Conservation (phyloP, 164 flowering plant species). For the Amborella trichopoda region DNA sequence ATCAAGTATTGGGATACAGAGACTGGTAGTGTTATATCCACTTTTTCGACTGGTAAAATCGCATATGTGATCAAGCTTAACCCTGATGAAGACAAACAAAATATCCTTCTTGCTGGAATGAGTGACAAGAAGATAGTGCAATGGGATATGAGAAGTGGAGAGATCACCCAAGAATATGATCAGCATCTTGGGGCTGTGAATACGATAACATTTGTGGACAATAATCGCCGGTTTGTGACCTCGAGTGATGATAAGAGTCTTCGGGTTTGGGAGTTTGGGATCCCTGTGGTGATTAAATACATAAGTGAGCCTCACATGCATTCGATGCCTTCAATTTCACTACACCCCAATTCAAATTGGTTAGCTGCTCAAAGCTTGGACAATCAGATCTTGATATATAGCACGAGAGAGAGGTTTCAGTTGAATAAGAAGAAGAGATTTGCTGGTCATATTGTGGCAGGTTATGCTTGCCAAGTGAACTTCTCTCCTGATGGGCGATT, state of each 20-base stretch:
- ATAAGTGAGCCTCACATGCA: conserved; percentile 99
- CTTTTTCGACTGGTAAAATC: conserved; percentile 82
- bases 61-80: conserved; percentile 94
- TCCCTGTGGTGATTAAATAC: conserved; percentile 96
- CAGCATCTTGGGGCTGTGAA: conserved; percentile 97
- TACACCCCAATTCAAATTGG: conserved; percentile 92
- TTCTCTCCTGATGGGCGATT: conserved; percentile 97
- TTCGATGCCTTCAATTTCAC: conserved; percentile 91
- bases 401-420: conserved; percentile 82
- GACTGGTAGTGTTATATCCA: conserved; percentile 83
- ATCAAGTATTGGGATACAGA: conserved; percentile 99
- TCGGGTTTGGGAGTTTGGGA: conserved; percentile 96
- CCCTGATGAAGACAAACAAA: conserved; percentile 96
- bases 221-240: conserved; percentile 89
- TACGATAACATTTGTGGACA: conserved; percentile 90
- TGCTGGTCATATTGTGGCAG: conserved; percentile 91
- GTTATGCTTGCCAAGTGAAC: conserved; percentile 98
- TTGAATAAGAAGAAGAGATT: conserved; percentile 92
- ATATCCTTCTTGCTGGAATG: conserved; percentile 87
- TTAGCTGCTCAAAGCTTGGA: conserved; percentile 98
- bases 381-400: conserved; percentile 91
- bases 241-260: conserved; percentile 95
- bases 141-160: conserved; percentile 88
- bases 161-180: conserved; percentile 96
- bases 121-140: conserved; percentile 98